Evolutionary conservation across 768 basidiomycete genomes (phyloP).

Genomic region (Mrakia blollopis): DNA sequence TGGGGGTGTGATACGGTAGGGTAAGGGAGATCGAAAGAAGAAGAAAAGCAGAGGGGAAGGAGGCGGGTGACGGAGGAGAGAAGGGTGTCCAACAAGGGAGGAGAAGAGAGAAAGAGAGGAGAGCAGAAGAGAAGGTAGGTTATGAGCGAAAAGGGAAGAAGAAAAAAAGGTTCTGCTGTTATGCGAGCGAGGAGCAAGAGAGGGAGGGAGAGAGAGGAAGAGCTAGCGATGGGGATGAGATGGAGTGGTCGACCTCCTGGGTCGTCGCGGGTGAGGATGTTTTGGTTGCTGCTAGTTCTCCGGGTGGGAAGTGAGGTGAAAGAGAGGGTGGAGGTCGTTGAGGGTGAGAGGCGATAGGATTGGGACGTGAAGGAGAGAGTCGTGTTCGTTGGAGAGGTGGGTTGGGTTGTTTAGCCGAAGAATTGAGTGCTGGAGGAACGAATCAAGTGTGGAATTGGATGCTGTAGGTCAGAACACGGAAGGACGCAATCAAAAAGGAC

Average conservation of each 20-base stretch:
- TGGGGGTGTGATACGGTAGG: neutral
- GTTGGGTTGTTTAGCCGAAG: constrained; percentile 1
- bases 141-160: too few relatives aligned
- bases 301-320: too few relatives aligned
- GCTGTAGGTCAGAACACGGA: neutral
- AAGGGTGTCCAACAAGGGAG: neutral
- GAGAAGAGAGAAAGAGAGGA: neutral
- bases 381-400: neutral
- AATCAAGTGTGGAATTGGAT: neutral
- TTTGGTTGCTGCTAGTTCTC: too few relatives aligned
- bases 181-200: too few relatives aligned
- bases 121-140: neutral
- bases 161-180: too few relatives aligned
- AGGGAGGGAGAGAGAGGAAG: neutral
- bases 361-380: neutral
- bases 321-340: neutral
- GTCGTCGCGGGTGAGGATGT: neutral
- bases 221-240: neutral
- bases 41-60: neutral
- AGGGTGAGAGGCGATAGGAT: neutral
- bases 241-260: neutral
- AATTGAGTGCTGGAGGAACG: neutral
- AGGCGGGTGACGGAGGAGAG: too few relatives aligned
- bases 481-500: neutral
- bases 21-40: neutral